Evolutionary conservation across 106 monocot species (phyloP).

Genomic region (Dioscorea dumetorum): DNA sequence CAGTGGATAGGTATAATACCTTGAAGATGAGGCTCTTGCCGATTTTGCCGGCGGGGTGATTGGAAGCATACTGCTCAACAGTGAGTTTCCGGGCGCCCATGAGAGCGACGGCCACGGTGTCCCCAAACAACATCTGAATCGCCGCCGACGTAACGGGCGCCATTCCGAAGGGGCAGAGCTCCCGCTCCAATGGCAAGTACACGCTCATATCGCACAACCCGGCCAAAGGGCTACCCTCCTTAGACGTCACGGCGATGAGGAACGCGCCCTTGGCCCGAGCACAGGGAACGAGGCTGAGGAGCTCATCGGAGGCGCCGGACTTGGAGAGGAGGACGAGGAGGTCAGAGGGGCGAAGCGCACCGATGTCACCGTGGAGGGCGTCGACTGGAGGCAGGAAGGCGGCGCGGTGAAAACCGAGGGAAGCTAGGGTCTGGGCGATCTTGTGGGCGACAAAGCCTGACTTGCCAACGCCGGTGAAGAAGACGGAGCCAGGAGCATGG

Average conservation of each 20-base stretch:
- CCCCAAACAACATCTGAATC: constrained; percentile 73
- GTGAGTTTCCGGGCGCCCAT: constrained; percentile 52
- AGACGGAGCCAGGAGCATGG: constrained; percentile 47
- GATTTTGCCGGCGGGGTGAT: constrained; percentile 80
- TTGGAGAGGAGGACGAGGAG: constrained; percentile 76
- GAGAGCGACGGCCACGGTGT: constrained; percentile 60
- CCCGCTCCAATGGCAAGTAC: constrained; percentile 54
- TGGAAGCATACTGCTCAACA: constrained; percentile 61
- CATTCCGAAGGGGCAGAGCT: constrained; percentile 75
- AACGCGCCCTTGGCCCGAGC: constrained; percentile 65
- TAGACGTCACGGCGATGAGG: constrained; percentile 64
- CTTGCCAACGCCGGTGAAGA: constrained; percentile 84
- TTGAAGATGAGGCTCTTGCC: constrained; percentile 89
- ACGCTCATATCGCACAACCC: constrained; percentile 53
- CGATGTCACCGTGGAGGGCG: constrained; percentile 91
- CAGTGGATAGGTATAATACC: constrained; percentile 15
- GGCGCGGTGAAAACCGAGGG: constrained; percentile 63
- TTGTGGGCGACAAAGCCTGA: constrained; percentile 75
- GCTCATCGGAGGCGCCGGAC: constrained; percentile 78
- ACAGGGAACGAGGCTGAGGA: constrained; percentile 63
- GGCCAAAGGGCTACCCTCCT: constrained; percentile 34
- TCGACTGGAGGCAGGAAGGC: constrained; percentile 67
- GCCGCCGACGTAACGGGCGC: constrained; percentile 75
- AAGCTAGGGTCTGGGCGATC: constrained; percentile 68
- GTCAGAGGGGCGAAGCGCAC: constrained; percentile 47